These are phyloP conservation scores for Geranium incanum DNA, from an alignment of 441 rosid genomes.

Conservation along the genomic window DNA sequence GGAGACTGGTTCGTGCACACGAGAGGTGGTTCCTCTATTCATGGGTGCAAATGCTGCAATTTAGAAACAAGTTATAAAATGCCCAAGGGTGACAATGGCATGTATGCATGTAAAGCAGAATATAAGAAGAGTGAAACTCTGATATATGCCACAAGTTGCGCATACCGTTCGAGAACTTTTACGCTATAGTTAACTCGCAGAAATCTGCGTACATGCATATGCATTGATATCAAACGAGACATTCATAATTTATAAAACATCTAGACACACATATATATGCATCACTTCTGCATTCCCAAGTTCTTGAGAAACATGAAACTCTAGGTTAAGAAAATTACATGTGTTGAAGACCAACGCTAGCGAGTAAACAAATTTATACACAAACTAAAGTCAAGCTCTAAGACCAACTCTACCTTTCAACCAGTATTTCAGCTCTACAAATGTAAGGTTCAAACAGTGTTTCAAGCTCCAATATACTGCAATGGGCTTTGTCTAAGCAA, in stretches of 20 bases:
- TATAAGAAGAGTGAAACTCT: not conserved
- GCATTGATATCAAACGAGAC: too few species aligned
- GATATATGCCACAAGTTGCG: not conserved
- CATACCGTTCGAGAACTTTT: not conserved
- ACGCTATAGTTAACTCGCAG: too few species aligned
- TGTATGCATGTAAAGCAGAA: not conserved
- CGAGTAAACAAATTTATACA: too few species aligned
- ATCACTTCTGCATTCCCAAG: too few species aligned
- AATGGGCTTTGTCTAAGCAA: not conserved
- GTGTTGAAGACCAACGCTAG: too few species aligned
- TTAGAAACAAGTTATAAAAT: not conserved
- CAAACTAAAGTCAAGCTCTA: not conserved
- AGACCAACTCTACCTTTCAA: not conserved
- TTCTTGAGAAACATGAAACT: too few species aligned
- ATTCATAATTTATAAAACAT: too few species aligned
- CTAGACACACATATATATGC: too few species aligned
- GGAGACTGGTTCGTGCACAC: constrained; percentile 25
- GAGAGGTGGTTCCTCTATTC: constrained; percentile 37
- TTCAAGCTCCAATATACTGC: too few species aligned
- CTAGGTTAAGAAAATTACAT: too few species aligned
- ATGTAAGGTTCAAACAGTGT: not conserved
- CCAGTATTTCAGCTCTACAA: not conserved
- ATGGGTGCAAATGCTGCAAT: constrained; percentile 91
- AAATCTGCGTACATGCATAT: too few species aligned
- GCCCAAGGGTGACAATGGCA: not conserved